Conservation (phyloP, 768 basidiomycete species). For the Leccinum subtestaceum region DNA sequence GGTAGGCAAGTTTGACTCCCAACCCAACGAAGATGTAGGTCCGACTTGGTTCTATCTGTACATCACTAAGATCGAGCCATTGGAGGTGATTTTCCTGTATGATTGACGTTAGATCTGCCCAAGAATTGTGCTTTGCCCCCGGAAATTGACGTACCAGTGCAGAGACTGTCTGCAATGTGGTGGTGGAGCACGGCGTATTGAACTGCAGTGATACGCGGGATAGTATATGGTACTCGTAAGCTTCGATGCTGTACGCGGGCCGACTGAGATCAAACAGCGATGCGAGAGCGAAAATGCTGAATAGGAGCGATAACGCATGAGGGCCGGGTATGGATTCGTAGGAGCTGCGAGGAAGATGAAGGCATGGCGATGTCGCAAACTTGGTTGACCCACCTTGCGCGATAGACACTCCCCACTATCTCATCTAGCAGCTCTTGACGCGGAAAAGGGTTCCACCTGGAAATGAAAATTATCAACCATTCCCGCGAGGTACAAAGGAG, state of each 20-base stretch:
- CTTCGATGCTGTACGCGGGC: constrained; percentile 48
- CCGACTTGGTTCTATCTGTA: constrained; percentile 43
- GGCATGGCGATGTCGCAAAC: background rate
- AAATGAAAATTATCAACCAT: background rate
- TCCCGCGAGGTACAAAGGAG: background rate
- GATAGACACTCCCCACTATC: constrained; percentile 53
- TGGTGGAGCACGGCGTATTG: constrained; percentile 42
- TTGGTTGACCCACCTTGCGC: constrained; percentile 40
- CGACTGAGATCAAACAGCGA: constrained; percentile 54
- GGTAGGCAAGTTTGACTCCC: constrained; percentile 55
- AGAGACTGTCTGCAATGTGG: constrained; percentile 56
- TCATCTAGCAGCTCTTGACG: constrained; percentile 56
- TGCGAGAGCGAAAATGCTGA: constrained; percentile 64
- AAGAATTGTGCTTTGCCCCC: constrained; percentile 2
- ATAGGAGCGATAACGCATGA: constrained; percentile 62
- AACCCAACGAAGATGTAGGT: constrained; percentile 60
- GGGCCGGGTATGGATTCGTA: constrained; percentile 39
- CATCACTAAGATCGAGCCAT: constrained; percentile 58
- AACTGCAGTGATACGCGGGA: constrained; percentile 52
- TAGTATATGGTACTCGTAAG: constrained; percentile 62
- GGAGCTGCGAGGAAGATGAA: constrained; percentile 30
- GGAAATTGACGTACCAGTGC: constrained; percentile 44
- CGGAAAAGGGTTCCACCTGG: constrained; percentile 54
- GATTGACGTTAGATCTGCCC: constrained; percentile 8
- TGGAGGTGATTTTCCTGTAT: constrained; percentile 39